These are phyloP conservation scores for Rhododendron simsii DNA, from an alignment of 148 eudicot genomes.

Conservation along the genomic window DNA sequence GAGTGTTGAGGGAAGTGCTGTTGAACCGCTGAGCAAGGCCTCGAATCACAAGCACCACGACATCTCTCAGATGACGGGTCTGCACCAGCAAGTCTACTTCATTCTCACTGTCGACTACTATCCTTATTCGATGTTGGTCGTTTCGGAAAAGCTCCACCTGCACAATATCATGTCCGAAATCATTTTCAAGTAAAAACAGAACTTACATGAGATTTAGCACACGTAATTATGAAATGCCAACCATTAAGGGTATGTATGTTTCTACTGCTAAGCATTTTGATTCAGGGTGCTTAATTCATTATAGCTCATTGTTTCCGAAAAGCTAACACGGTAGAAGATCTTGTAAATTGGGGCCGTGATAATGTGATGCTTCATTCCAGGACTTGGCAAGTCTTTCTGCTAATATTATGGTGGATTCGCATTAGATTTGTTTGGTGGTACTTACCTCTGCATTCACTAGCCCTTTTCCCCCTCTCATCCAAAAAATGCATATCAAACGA, in stretches of 20 bases:
- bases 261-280: not conserved
- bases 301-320: not conserved
- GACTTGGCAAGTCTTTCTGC: not conserved
- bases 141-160: constrained; percentile 92
- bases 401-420: not conserved
- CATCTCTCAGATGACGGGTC: constrained; percentile 87
- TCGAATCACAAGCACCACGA: constrained; percentile 82
- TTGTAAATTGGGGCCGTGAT: not conserved
- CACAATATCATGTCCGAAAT: constrained; percentile 2
- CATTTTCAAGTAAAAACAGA: not conserved
- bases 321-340: not conserved
- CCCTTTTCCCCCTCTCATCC: not conserved
- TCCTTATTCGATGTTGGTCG: constrained; percentile 83
- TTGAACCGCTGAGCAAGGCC: constrained; percentile 91
- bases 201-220: not conserved
- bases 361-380: not conserved
- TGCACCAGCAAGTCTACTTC: constrained; percentile 90
- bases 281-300: not conserved
- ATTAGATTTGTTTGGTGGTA: not conserved
- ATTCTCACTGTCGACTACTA: constrained; percentile 79
- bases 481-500: not conserved
- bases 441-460: not conserved
- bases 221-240: not conserved
- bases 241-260: not conserved
- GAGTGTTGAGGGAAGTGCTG: constrained; percentile 91